phyloP scores from a whole-genome alignment of 495 filamentous ascomycete species.

The Xylaria sp. region DNA sequence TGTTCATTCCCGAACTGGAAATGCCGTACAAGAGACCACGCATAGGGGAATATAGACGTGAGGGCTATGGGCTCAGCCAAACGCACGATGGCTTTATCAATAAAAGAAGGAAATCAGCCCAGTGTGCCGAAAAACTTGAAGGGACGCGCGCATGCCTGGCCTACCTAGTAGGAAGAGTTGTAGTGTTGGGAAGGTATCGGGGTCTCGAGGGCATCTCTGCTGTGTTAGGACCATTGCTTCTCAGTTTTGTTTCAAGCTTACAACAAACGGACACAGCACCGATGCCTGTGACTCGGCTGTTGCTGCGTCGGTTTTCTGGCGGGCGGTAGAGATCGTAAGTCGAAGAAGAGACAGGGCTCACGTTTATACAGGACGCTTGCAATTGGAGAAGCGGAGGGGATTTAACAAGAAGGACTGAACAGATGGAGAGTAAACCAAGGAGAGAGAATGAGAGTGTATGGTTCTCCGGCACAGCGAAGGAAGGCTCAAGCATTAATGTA shows the following conservation, averaged over 20 bases:
- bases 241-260: conserved; percentile 41
- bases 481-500: neutral
- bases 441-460: neutral
- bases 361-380: too few relatives aligned
- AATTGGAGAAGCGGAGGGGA: too few relatives aligned
- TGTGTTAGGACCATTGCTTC: conserved; percentile 54
- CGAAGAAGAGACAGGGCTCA: neutral
- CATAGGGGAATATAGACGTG: conserved; percentile 87
- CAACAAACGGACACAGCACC: conserved; percentile 39
- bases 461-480: neutral
- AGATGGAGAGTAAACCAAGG: too few relatives aligned
- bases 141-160: conserved; percentile 28
- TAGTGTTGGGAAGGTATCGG: conserved; percentile 72
- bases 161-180: conserved; percentile 80
- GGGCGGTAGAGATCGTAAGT: neutral
- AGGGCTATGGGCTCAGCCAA: conserved; percentile 89
- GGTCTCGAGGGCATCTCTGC: conserved; percentile 55
- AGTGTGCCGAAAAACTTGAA: neutral
- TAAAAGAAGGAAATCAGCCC: neutral
- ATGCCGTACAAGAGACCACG: conserved; percentile 80
- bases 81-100: conserved; percentile 61
- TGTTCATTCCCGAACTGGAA: conserved; percentile 70
- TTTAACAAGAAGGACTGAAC: too few relatives aligned
- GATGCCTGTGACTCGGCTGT: conserved; percentile 19
- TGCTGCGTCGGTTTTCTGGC: conserved; percentile 4